Evolutionary conservation across 2,329 filamentous ascomycete species (phyloP).

Genomic region (Tolypocladium inflatum): DNA sequence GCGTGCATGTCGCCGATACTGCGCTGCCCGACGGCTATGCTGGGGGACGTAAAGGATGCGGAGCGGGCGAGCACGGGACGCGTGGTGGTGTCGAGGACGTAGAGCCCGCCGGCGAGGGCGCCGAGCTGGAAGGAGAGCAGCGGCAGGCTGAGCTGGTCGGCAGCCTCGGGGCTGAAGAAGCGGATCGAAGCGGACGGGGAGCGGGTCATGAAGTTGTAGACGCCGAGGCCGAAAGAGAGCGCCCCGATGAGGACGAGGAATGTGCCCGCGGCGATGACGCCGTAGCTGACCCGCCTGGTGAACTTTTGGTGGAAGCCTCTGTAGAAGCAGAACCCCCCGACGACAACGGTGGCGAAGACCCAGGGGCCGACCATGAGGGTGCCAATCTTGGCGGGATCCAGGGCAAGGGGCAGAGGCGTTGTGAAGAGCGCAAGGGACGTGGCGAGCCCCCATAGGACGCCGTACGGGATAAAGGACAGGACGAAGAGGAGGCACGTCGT

Average conservation of each 20-base stretch:
- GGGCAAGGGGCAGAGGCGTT: conserved; percentile 30
- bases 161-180: conserved; percentile 16
- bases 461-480: conserved; percentile 33
- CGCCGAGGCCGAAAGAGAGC: conserved; percentile 32
- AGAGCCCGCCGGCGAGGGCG: conserved; percentile 33
- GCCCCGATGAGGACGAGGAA: conserved; percentile 30
- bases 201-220: conserved; percentile 21
- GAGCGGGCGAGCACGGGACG: conserved; percentile 35
- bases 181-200: conserved; percentile 8
- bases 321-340: conserved; percentile 22
- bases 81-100: conserved; percentile 29
- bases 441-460: conserved; percentile 36
- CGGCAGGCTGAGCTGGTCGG: conserved; percentile 23
- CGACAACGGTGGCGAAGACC: conserved; percentile 25
- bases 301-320: conserved; percentile 20
- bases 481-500: conserved; percentile 37
- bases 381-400: conserved; percentile 30
- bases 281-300: conserved; percentile 20
- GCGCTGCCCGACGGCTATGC: conserved; percentile 33
- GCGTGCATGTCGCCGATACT: conserved; percentile 39
- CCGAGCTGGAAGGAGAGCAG: conserved; percentile 36
- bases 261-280: conserved; percentile 25
- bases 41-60: conserved; percentile 38
- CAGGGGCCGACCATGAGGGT: conserved; percentile 35
- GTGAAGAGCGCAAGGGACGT: conserved; percentile 38